Evolutionary conservation across 2,329 filamentous ascomycete genomes (phyloP).

Genomic region (Talaromyces islandicus): DNA sequence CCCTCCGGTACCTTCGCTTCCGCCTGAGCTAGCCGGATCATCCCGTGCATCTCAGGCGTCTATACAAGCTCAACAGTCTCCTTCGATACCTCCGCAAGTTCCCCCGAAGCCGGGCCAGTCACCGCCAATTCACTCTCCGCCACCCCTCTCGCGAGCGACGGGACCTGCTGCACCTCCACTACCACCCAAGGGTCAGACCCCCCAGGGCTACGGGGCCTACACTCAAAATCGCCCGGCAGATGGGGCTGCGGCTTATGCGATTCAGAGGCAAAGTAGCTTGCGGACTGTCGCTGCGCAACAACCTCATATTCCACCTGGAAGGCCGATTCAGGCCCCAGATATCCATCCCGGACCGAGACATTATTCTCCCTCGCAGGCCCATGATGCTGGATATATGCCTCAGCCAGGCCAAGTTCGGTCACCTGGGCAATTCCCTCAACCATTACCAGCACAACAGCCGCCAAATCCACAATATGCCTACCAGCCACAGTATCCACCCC

Average conservation of each 20-base stretch:
- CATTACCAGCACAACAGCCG: not conserved
- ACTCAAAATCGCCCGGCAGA: constrained; percentile 6
- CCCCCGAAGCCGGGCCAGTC: constrained; percentile 32
- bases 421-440: not conserved
- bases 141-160: constrained; percentile 18
- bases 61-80: constrained; percentile 8
- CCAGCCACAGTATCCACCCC: constrained; percentile 15
- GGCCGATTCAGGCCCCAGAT: not conserved
- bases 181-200: constrained; percentile 26
- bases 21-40: constrained; percentile 52
- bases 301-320: not conserved
- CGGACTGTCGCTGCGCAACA: not conserved
- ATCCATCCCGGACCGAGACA: not conserved
- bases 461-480: constrained; percentile 10
- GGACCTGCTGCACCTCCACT: constrained; percentile 33
- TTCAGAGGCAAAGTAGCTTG: constrained; percentile 21
- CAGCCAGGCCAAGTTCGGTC: constrained; percentile 4
- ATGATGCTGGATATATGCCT: not conserved
- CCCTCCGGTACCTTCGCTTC: constrained; percentile 67
- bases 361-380: not conserved
- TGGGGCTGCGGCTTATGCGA: constrained; percentile 20
- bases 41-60: constrained; percentile 27
- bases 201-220: constrained; percentile 14
- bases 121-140: constrained; percentile 4
- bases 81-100: constrained; percentile 25